Percentiles rank a stretch among this genome's conserved stretches.
These are phyloP conservation scores for Cordyceps cicadae DNA, from an alignment of 2,329 filamentous ascomycete species.

Conservation along the genomic window DNA sequence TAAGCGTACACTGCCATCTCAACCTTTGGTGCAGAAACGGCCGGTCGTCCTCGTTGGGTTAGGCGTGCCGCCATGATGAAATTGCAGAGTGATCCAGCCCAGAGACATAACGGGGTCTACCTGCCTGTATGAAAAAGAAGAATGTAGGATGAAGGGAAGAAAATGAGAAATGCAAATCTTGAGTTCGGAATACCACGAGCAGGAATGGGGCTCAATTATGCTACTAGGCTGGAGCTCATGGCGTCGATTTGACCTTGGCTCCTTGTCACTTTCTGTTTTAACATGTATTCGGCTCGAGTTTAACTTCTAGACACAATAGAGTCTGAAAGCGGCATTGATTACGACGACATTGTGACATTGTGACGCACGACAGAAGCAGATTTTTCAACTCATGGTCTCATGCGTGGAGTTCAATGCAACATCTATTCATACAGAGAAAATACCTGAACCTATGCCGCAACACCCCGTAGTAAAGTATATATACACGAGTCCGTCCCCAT, in stretches of 20 bases:
- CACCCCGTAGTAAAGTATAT: not conserved
- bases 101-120: not conserved
- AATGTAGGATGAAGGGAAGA: constrained; percentile 6
- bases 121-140: constrained; percentile 8
- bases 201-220: constrained; percentile 1
- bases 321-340: not conserved
- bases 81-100: not conserved
- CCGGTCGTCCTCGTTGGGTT: not conserved
- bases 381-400: not conserved
- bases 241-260: not conserved
- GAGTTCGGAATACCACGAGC: constrained; percentile 10
- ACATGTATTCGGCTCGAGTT: not conserved
- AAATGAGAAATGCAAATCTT: constrained; percentile 9
- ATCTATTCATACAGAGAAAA: not conserved
- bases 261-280: constrained; percentile 7
- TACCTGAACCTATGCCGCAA: not conserved
- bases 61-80: not conserved
- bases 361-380: not conserved
- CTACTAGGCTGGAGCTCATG: not conserved
- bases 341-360: not conserved
- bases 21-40: not conserved
- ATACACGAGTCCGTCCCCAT: not conserved
- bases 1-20: constrained; percentile 28
- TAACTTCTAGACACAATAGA: not conserved
- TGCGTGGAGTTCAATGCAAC: not conserved